These are phyloP conservation scores for Apium graveolens DNA, from an alignment of 129 eudicot species.

Conservation along the genomic window DNA sequence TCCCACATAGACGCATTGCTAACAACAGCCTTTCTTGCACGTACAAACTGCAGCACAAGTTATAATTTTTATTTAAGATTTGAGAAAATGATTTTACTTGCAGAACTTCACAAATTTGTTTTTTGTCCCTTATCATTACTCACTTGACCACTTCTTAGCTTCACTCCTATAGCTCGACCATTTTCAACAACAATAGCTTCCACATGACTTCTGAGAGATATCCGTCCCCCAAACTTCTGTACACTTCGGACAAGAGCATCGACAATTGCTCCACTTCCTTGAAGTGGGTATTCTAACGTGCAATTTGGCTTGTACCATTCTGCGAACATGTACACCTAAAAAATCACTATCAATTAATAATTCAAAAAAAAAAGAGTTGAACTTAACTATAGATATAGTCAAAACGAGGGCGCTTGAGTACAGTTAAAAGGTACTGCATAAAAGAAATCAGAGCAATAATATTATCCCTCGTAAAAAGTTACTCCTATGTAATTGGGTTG, in stretches of 20 bases:
- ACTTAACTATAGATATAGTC: too few relatives aligned
- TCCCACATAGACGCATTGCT: constrained; percentile 99
- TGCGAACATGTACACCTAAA: constrained; percentile 90
- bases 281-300: constrained; percentile 78
- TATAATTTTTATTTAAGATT: neutral
- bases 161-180: constrained; percentile 88
- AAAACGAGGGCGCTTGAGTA: neutral
- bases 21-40: constrained; percentile 90
- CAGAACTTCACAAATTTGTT: neutral
- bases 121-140: constrained; percentile 22
- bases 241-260: constrained; percentile 88
- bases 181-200: constrained; percentile 70
- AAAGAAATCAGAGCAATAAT: neutral
- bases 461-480: too few relatives aligned
- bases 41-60: constrained; percentile 51
- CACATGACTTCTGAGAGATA: constrained; percentile 78
- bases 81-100: neutral
- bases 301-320: constrained; percentile 99
- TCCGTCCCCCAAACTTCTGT: constrained; percentile 74
- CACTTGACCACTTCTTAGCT: constrained; percentile 89
- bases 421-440: neutral
- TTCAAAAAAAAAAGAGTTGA: neutral
- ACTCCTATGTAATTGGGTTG: neutral
- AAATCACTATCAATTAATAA: neutral
- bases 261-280: constrained; percentile 85